phyloP scores from a whole-genome alignment of 2,329 filamentous ascomycete genomes.

The Botrytis tulipae region DNA sequence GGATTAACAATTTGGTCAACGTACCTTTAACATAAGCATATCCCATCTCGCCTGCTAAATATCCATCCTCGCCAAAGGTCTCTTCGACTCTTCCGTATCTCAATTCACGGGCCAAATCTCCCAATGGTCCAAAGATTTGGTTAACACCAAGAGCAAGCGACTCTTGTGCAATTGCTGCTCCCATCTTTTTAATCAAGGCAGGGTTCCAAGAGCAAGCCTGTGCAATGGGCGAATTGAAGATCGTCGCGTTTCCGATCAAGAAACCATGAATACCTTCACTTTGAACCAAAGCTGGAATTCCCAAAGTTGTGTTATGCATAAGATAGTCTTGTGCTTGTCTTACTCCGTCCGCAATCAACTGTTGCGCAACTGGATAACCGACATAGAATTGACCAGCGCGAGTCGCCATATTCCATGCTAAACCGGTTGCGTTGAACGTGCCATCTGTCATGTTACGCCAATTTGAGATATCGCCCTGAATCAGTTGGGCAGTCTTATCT shows the following conservation, averaged over 20 bases:
- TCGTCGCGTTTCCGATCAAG: constrained; percentile 68
- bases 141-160: constrained; percentile 66
- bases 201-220: constrained; percentile 71
- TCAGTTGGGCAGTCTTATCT: constrained; percentile 69
- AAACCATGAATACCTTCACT: constrained; percentile 75
- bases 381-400: constrained; percentile 64
- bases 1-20: constrained; percentile 40
- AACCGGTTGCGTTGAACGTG: constrained; percentile 63
- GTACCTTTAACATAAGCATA: constrained; percentile 60
- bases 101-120: constrained; percentile 68
- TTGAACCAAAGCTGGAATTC: constrained; percentile 72
- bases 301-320: constrained; percentile 61
- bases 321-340: constrained; percentile 68
- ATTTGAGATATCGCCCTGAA: constrained; percentile 69
- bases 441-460: constrained; percentile 70
- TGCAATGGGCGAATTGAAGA: constrained; percentile 75
- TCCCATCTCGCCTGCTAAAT: constrained; percentile 65
- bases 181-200: constrained; percentile 64
- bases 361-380: constrained; percentile 63
- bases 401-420: constrained; percentile 60
- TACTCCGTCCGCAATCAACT: constrained; percentile 61
- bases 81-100: constrained; percentile 74
- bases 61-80: constrained; percentile 68
- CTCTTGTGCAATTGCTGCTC: constrained; percentile 62
- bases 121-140: constrained; percentile 69